Conservation (phyloP, 257 asterid species). For the Solanum chmielewskii region DNA sequence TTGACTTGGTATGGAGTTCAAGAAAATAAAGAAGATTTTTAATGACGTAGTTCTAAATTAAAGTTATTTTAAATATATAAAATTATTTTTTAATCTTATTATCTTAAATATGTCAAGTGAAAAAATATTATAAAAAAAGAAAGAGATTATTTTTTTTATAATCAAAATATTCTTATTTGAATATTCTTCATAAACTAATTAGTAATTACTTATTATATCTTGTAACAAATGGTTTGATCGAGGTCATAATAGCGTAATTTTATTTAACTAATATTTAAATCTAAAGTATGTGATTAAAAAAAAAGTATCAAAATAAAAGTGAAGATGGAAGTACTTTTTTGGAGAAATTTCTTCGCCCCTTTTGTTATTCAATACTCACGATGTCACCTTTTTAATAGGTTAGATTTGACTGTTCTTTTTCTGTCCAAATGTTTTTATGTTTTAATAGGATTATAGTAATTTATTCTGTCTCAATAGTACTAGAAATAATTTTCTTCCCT, state of each 20-base stretch:
- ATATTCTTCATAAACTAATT: not conserved
- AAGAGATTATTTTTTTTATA: no score
- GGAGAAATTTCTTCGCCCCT: not conserved
- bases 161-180: not conserved
- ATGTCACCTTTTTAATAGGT: no score
- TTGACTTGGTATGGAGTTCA: no score
- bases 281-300: not conserved
- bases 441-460: not conserved
- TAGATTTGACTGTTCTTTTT: not conserved
- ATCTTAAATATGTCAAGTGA: no score
- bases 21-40: no score
- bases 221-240: not conserved
- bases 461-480: not conserved
- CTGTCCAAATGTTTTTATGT: not conserved
- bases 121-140: no score
- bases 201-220: no score
- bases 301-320: not conserved
- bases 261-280: not conserved
- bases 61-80: no score
- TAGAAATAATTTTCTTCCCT: not conserved
- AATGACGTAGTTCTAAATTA: no score
- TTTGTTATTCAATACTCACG: not conserved
- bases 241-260: not conserved
- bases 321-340: not conserved
- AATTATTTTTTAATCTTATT: no score